A percentile compares a stretch with the other conserved stretches of the same genome.
Evolutionary conservation across 2,329 filamentous ascomycete species (phyloP).

Genomic region (Chaetothyriales sp.): DNA sequence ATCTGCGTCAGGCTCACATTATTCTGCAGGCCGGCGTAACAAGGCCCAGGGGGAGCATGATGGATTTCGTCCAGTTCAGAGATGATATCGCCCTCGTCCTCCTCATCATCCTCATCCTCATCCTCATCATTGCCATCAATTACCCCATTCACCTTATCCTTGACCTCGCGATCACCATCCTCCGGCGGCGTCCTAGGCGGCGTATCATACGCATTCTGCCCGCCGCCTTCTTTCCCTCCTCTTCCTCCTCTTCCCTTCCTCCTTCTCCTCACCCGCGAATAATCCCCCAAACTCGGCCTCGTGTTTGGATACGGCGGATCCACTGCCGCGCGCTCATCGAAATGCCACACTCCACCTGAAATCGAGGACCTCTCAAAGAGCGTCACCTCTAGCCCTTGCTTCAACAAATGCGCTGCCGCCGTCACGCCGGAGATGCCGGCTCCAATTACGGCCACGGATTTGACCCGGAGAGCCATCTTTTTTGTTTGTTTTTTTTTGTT

Average conservation of each 20-base stretch:
- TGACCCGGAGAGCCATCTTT: background rate
- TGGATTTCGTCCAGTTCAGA: conserved; percentile 12
- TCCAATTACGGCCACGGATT: conserved; percentile 33
- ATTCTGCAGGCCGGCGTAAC: conserved; percentile 38
- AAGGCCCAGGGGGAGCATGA: conserved; percentile 41
- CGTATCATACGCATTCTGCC: conserved; percentile 12
- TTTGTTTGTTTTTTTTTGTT: too few species aligned
- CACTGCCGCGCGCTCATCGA: conserved; percentile 33
- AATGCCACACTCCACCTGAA: conserved; percentile 44
- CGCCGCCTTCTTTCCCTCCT: conserved; percentile 2
- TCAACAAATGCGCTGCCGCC: conserved; percentile 33
- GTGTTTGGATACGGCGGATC: conserved; percentile 34
- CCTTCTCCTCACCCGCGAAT: conserved; percentile 2
- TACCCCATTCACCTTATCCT: background rate
- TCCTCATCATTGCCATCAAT: background rate
- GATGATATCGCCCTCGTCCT: conserved; percentile 5
- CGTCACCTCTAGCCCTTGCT: conserved; percentile 33
- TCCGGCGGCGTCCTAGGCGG: conserved; percentile 9
- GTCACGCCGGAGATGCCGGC: conserved; percentile 38
- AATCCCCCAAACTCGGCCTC: conserved; percentile 24
- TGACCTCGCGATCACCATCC: conserved; percentile 1
- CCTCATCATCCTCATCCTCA: background rate
- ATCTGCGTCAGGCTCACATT: conserved; percentile 39
- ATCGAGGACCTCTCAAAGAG: conserved; percentile 39
- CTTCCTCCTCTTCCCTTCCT: too few species aligned